phyloP scores from a whole-genome alignment of 1,139 yeast species.

The Magnusiomyces clavatus region DNA sequence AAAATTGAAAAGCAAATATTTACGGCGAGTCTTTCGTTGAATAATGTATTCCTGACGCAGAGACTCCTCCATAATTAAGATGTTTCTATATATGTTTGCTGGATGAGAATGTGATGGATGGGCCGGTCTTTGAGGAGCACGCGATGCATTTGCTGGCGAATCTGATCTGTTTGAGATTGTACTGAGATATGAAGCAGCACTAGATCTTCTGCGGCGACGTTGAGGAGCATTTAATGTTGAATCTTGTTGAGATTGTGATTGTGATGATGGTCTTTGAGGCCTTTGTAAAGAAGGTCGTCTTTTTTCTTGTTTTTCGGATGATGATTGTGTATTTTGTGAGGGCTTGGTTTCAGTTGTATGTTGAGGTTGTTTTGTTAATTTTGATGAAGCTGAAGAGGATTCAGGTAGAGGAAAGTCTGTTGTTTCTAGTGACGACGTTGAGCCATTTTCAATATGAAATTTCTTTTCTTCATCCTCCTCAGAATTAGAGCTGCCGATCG shows the following conservation, averaged over 20 bases:
- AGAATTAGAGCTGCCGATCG: no score
- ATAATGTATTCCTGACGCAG: constrained; percentile 72
- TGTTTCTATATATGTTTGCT: constrained; percentile 41
- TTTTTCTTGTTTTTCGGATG: neutral
- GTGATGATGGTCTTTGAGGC: neutral
- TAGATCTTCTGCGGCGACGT: constrained; percentile 11
- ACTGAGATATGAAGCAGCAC: constrained; percentile 4
- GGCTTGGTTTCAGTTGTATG: constrained; percentile 1
- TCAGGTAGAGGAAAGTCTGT: no score
- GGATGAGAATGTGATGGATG: constrained; percentile 19
- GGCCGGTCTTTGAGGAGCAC: neutral
- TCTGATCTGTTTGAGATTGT: neutral
- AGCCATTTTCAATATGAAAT: no score
- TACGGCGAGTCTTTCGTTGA: constrained; percentile 60
- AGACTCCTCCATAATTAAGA: constrained; percentile 78
- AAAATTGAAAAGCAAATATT: constrained; percentile 65
- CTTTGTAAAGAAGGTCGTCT: neutral
- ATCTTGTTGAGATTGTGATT: no score
- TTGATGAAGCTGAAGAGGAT: no score
- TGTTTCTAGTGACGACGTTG: no score
- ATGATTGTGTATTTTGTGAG: neutral
- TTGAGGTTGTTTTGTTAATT: neutral
- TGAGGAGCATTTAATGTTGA: neutral
- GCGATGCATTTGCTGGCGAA: neutral
- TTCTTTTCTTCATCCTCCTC: no score